Evolutionary conservation across 805 yeast species (phyloP), one percentile per base, ranked within the genome.

Genomic region (Zygosaccharomyces pseudorouxii): DNA sequence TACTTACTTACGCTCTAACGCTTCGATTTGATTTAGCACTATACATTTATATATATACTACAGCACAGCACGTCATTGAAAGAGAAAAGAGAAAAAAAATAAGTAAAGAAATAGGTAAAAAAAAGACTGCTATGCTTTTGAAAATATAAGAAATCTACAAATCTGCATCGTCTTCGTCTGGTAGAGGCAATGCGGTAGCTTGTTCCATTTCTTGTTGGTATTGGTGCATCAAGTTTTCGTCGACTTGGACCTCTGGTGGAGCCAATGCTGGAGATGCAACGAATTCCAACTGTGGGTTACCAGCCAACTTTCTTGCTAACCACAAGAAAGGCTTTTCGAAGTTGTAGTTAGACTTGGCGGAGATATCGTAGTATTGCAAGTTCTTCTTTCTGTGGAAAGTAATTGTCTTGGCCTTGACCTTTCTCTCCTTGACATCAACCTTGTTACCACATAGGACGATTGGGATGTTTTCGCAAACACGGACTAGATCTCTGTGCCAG

Each of bases 361-460:
- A 92, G 71, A 93, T 93, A 76, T 93, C 99, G 79, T 93, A 93
- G 80, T 93, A 93, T 78, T 93, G 99, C 74, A 93, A 81, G 80
- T 93, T 93, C 84, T 93, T 93, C 95, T 93, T 93, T 83, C 99
- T 87, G 89, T 93, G 99, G 97, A 93, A 93, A 62, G 99, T 93
- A 79, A 93, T 93, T 70, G 97, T 88, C 82, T 93, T 93, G 64
- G 99, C 99, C 82, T 93, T 93, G 69, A 93, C 99, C 78, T 93
- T 93, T 77, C 99, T 87, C 80, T 93, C 99, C 81, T 93, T 93
- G 62, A 93, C 99, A 73, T 93, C 99, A 64, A 93, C 99, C 79
- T 93, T 93, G 86, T 93, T 93, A 78, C 99, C 99, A 79, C 97
- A 89, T 61, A 93, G 80, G 54, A 93, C 99, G 67, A 93, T 93